These are phyloP conservation scores for Pythium aristosporum DNA, from an alignment of 352 stramenopile species.

Conservation along the genomic window DNA sequence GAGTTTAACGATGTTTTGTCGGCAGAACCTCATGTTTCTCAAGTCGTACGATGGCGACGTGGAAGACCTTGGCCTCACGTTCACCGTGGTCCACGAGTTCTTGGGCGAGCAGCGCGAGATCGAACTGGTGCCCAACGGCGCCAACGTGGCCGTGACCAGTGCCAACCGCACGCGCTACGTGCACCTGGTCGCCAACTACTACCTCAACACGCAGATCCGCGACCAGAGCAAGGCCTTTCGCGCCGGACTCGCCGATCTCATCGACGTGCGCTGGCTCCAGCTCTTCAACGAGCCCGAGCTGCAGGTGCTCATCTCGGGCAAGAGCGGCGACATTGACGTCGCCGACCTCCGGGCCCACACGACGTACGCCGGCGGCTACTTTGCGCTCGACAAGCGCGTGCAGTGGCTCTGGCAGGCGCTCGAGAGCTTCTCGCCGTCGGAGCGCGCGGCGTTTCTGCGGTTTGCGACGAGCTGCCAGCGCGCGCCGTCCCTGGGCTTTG, in stretches of 20 bases:
- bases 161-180: slow-evolving; percentile 95
- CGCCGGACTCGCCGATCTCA: slow-evolving; percentile 90
- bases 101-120: slow-evolving; percentile 82
- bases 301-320: slow-evolving; percentile 92
- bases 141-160: slow-evolving; percentile 87
- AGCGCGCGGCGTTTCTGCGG: slow-evolving; percentile 89
- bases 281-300: slow-evolving; percentile 97
- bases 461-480: slow-evolving; percentile 96
- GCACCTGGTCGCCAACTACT: slow-evolving; percentile 94
- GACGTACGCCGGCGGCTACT: slow-evolving; percentile 93
- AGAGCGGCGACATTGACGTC: slow-evolving; percentile 54
- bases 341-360: slow-evolving; percentile 89
- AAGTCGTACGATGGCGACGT: slow-evolving; percentile 95
- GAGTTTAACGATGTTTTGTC: not conserved
- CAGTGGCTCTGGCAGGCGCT: slow-evolving; percentile 72
- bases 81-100: slow-evolving; percentile 88
- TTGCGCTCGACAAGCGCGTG: slow-evolving; percentile 77
- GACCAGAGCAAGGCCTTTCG: slow-evolving; percentile 94
- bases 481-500: slow-evolving; percentile 94
- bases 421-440: slow-evolving; percentile 70
- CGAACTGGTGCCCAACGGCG: slow-evolving; percentile 88
- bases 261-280: slow-evolving; percentile 90
- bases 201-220: slow-evolving; percentile 92
- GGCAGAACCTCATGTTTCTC: slow-evolving; percentile 91
- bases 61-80: slow-evolving; percentile 89